Evolutionary conservation across 2,329 filamentous ascomycete species (phyloP).

Genomic region (Orbilia javanica): DNA sequence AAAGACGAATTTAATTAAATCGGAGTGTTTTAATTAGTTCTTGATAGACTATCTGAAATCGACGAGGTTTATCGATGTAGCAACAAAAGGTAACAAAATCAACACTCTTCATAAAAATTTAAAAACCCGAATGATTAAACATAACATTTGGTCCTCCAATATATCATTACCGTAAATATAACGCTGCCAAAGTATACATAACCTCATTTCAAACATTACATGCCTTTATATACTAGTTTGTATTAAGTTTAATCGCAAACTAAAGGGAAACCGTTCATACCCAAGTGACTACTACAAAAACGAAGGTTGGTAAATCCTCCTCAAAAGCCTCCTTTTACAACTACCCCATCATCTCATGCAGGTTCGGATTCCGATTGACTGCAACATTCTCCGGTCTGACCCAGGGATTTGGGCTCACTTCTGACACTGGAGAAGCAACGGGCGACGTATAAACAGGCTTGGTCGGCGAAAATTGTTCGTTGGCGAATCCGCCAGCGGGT

Average conservation of each 20-base stretch:
- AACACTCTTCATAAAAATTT: not conserved
- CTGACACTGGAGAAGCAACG: conserved; percentile 4
- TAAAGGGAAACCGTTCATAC: too few species aligned
- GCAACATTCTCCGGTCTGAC: not conserved
- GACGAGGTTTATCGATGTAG: not conserved
- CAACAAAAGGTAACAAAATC: not conserved
- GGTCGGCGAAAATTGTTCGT: conserved; percentile 26
- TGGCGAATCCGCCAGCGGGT: not conserved
- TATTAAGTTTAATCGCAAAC: not conserved
- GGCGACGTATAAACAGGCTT: not conserved
- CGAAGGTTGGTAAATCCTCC: not conserved
- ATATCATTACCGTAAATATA: not conserved
- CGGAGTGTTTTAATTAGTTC: not conserved
- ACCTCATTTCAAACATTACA: not conserved
- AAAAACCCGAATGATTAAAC: not conserved
- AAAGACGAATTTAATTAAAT: not conserved
- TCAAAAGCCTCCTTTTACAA: not conserved
- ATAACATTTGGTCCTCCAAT: not conserved
- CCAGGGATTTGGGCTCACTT: not conserved
- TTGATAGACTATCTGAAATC: not conserved
- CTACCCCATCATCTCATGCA: not conserved
- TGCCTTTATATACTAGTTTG: too few species aligned
- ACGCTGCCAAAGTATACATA: not conserved
- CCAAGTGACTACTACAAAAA: not conserved
- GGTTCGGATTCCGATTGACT: not conserved